Evolutionary conservation across 1,284 basidiomycete species (phyloP).

Genomic region (Tylopilus sp.): DNA sequence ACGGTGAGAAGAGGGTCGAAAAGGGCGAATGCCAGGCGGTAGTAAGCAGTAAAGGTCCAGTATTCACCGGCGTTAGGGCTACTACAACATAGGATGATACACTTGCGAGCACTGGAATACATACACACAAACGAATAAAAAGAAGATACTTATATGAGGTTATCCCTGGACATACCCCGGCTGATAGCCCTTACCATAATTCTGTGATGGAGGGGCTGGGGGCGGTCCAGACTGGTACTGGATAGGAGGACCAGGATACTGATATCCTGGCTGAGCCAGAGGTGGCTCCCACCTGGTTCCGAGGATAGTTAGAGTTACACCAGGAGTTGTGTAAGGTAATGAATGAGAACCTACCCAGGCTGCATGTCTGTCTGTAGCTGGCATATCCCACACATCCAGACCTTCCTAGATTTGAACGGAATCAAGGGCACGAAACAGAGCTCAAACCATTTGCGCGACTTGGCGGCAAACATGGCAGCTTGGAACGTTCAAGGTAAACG

Average conservation of each 20-base stretch:
- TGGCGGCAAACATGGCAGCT: constrained; percentile 60
- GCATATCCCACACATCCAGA: constrained; percentile 67
- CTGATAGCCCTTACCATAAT: constrained; percentile 37
- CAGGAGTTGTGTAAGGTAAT: not conserved
- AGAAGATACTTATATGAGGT: not conserved
- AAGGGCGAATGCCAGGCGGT: constrained; percentile 11
- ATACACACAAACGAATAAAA: constrained; percentile 10
- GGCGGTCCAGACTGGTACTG: constrained; percentile 27
- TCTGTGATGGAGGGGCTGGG: constrained; percentile 13
- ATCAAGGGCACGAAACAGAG: constrained; percentile 63
- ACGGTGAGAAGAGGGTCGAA: constrained; percentile 14
- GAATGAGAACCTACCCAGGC: constrained; percentile 47
- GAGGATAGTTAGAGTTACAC: not conserved
- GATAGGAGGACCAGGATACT: constrained; percentile 38
- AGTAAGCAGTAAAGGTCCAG: constrained; percentile 3
- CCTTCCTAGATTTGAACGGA: constrained; percentile 54
- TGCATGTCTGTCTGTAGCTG: constrained; percentile 60
- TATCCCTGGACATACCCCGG: constrained; percentile 41
- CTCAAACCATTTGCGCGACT: constrained; percentile 64
- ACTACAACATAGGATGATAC: constrained; percentile 16
- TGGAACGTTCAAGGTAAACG: not conserved
- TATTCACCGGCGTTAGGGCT: not conserved
- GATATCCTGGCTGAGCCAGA: constrained; percentile 44
- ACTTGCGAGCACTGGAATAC: not conserved
- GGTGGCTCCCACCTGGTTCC: constrained; percentile 58